phyloP scores from a whole-genome alignment of 192 early-diverging fungal genomes.

The Coemansia interrupta region DNA sequence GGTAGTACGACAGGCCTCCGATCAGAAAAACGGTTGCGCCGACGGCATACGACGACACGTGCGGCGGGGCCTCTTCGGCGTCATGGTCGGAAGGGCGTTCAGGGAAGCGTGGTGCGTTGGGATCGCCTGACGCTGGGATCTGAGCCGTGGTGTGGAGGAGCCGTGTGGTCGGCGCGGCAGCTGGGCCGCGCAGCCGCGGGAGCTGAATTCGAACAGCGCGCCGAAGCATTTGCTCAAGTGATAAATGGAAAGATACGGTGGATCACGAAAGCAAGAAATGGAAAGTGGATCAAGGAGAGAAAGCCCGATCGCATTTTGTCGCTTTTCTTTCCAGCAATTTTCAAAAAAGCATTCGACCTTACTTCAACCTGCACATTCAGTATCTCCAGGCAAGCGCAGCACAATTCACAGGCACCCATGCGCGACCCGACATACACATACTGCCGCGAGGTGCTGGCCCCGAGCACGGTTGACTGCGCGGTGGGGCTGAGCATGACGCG shows the following conservation, averaged over 20 bases:
- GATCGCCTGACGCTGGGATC: too few species aligned
- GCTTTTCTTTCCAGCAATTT: too few species aligned
- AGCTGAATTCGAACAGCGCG: too few species aligned
- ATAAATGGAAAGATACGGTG: too few species aligned
- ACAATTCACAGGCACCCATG: conserved; percentile 11
- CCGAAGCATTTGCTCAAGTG: too few species aligned
- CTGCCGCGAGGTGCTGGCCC: conserved; percentile 47
- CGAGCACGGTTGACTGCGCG: conserved; percentile 40
- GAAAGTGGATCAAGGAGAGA: too few species aligned
- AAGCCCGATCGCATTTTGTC: too few species aligned
- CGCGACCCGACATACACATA: conserved; percentile 50
- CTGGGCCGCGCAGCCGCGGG: too few species aligned
- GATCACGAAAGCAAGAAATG: too few species aligned
- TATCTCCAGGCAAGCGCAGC: background rate
- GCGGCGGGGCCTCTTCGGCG: conserved; percentile 23
- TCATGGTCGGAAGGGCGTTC: conserved; percentile 1
- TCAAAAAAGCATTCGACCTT: background rate
- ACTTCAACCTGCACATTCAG: background rate
- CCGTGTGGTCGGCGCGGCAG: too few species aligned
- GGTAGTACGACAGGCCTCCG: conserved; percentile 31
- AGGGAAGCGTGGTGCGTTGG: background rate
- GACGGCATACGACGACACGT: conserved; percentile 26
- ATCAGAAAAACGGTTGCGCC: conserved; percentile 22
- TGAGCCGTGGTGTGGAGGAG: too few species aligned
- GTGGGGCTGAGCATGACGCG: conserved; percentile 44